Percentiles rank a stretch among this genome's conserved stretches.
Evolutionary conservation across 23 red algal genomes (phyloP).

Genomic region (Gracilariopsis chorda): DNA sequence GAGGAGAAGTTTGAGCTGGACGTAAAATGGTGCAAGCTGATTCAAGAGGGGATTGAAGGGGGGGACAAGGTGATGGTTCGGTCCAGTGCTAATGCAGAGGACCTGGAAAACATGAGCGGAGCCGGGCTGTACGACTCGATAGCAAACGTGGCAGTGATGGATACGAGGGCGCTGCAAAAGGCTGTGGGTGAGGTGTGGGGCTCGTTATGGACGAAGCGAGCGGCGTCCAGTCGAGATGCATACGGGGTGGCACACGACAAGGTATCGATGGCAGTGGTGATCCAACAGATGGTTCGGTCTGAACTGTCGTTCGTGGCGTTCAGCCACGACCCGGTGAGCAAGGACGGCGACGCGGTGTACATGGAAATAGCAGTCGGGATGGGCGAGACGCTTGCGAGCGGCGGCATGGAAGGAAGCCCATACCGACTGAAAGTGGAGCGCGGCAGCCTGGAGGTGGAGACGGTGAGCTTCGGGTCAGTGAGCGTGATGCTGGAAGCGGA

Average conservation of each 20-base stretch:
- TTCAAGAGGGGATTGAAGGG: constrained; percentile 4
- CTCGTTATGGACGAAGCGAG: constrained; percentile 65
- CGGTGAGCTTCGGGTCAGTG: constrained; percentile 18
- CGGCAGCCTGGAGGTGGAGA: not conserved
- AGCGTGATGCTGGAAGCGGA: not conserved
- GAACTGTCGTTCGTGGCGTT: constrained; percentile 69
- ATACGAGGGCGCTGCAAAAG: not conserved
- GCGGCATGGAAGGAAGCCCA: constrained; percentile 28
- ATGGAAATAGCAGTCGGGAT: constrained; percentile 78
- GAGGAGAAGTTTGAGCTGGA: constrained; percentile 13
- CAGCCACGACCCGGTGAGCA: constrained; percentile 56
- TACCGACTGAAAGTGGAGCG: constrained; percentile 54
- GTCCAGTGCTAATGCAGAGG: constrained; percentile 81
- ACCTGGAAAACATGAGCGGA: constrained; percentile 78
- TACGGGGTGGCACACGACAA: constrained; percentile 46
- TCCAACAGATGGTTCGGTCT: constrained; percentile 70
- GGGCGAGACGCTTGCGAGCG: constrained; percentile 84
- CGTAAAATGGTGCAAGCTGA: not conserved
- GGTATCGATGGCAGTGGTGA: constrained; percentile 74
- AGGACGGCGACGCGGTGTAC: constrained; percentile 19
- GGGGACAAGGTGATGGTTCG: constrained; percentile 66
- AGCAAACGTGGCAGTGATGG: constrained; percentile 33
- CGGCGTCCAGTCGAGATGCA: constrained; percentile 40
- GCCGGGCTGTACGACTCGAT: constrained; percentile 85
- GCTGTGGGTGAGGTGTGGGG: constrained; percentile 63